A percentile compares a stretch with the other conserved stretches of the same genome.
Conservation (phyloP, 352 stramenopile genomes). For the Phytophthora kernoviae region DNA sequence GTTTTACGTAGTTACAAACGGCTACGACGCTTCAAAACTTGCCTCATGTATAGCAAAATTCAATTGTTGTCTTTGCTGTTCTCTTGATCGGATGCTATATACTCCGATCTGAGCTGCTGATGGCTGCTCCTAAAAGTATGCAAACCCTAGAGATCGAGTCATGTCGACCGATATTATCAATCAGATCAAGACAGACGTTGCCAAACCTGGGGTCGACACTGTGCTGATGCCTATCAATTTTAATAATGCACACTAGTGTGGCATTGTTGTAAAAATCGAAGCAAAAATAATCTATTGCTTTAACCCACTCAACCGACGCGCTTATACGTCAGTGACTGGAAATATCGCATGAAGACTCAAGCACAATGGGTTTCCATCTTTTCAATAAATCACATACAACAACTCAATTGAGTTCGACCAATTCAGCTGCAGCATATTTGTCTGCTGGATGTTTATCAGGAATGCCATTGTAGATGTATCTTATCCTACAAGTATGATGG, state of each 20-base stretch:
- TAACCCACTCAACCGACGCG: constrained; percentile 2
- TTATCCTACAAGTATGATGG: neutral
- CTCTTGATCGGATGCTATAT: too few relatives aligned
- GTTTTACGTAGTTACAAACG: too few relatives aligned
- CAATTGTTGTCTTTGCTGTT: too few relatives aligned
- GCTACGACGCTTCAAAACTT: too few relatives aligned
- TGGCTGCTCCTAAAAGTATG: too few relatives aligned
- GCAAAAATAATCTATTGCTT: constrained; percentile 11
- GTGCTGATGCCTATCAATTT: constrained; percentile 11
- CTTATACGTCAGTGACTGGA: neutral
- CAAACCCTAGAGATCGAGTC: too few relatives aligned
- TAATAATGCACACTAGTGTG: constrained; percentile 13
- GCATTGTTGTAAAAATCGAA: constrained; percentile 5
- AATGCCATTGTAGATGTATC: neutral
- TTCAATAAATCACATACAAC: neutral
- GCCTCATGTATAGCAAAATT: too few relatives aligned
- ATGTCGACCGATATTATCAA: too few relatives aligned
- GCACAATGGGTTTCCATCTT: neutral
- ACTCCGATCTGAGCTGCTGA: too few relatives aligned
- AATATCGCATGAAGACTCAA: neutral
- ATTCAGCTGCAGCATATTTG: constrained; percentile 21
- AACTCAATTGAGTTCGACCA: constrained; percentile 17
- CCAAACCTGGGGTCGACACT: neutral
- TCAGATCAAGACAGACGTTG: too few relatives aligned
- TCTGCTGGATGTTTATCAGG: constrained; percentile 24